A percentile compares a stretch with the other conserved stretches of the same genome.
Evolutionary conservation across 345 rosid species (phyloP).

Genomic region (Punica granatum): DNA sequence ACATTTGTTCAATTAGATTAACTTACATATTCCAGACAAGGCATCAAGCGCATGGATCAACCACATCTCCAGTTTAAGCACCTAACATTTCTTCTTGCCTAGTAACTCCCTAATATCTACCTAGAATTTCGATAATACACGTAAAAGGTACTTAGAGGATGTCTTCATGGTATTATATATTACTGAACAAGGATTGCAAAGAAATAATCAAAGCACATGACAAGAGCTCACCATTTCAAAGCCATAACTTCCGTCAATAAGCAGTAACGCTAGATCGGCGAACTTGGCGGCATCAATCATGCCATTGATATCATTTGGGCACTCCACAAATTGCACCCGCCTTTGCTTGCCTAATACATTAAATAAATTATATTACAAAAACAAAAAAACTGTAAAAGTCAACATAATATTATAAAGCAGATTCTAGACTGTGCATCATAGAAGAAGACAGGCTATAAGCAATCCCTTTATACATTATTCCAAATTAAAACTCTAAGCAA

Average conservation of each 20-base stretch:
- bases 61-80: background rate
- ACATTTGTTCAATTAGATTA: background rate
- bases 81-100: background rate
- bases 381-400: background rate
- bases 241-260: constrained; percentile 92
- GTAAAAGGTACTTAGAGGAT: background rate
- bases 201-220: background rate
- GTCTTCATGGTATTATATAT: too few species aligned
- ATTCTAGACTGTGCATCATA: background rate
- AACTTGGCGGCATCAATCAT: constrained; percentile 91
- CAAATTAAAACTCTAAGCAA: background rate
- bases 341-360: constrained; percentile 49
- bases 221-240: constrained; percentile 78
- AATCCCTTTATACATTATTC: background rate
- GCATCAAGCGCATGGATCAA: background rate
- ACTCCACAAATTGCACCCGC: constrained; percentile 87
- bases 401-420: background rate
- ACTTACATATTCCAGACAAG: background rate
- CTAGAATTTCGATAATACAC: background rate
- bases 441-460: background rate
- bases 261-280: constrained; percentile 87
- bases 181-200: background rate
- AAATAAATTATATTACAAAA: background rate
- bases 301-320: constrained; percentile 94
- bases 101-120: background rate